phyloP scores from a whole-genome alignment of 1,284 basidiomycete genomes.

The Microbotryum scabiosae region DNA sequence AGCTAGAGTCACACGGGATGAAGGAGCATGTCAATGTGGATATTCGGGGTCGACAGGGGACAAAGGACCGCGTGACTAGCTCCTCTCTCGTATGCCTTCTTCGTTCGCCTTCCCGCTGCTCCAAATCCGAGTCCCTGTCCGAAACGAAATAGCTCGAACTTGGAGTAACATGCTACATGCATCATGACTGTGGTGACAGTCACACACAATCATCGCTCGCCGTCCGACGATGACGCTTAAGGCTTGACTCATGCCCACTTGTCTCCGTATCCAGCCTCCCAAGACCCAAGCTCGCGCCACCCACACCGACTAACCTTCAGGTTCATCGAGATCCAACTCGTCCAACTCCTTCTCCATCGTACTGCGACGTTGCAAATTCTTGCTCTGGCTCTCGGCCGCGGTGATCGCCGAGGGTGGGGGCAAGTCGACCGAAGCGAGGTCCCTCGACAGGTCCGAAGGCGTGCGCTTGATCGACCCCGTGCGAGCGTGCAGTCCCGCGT shows the following conservation, averaged over 20 bases:
- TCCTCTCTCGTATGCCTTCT: no score
- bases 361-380: constrained; percentile 6
- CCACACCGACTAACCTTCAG: constrained; percentile 16
- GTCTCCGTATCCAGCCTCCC: not conserved
- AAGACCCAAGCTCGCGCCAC: not conserved
- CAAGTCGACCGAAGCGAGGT: constrained; percentile 29
- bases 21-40: not conserved
- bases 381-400: constrained; percentile 6
- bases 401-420: constrained; percentile 31
- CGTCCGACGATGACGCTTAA: no score
- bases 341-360: constrained; percentile 12
- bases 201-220: no score
- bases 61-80: not conserved
- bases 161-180: no score
- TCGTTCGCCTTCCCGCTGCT: no score
- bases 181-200: no score
- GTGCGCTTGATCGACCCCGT: constrained; percentile 27
- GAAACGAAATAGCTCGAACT: no score
- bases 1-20: constrained; percentile 7
- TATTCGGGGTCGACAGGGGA: not conserved
- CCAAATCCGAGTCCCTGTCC: no score
- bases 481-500: constrained; percentile 5
- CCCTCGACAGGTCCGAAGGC: constrained; percentile 25
- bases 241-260: no score
- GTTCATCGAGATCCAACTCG: constrained; percentile 22